These are phyloP conservation scores for Aspergillus aculeatinus DNA, from an alignment of 2,329 filamentous ascomycete species.

Conservation along the genomic window DNA sequence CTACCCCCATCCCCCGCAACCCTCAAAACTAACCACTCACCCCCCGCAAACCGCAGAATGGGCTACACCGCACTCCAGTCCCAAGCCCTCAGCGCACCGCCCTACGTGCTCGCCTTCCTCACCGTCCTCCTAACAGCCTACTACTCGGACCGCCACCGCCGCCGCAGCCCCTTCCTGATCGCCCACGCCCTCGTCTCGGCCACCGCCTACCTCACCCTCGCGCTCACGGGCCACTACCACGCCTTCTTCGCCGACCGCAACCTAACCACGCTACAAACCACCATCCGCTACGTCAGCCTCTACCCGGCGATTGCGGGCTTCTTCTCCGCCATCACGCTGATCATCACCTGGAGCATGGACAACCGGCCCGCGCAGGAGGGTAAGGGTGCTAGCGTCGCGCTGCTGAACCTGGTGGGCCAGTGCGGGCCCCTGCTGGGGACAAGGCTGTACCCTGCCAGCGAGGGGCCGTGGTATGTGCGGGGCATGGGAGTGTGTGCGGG, in stretches of 20 bases:
- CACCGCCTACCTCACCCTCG: conserved; percentile 61
- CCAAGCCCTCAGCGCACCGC: conserved; percentile 78
- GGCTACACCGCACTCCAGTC: conserved; percentile 66
- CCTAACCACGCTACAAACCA: conserved; percentile 28
- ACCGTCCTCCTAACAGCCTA: conserved; percentile 70
- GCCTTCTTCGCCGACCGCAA: conserved; percentile 27
- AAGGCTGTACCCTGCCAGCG: conserved; percentile 59
- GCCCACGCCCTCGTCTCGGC: conserved; percentile 69
- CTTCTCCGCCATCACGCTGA: conserved; percentile 78
- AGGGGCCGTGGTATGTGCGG: conserved; percentile 61
- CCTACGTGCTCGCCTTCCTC: conserved; percentile 74
- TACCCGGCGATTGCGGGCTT: conserved; percentile 79
- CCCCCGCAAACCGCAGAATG: conserved; percentile 50
- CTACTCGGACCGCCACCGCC: conserved; percentile 65
- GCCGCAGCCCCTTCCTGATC: conserved; percentile 66
- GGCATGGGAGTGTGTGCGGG: conserved; percentile 64
- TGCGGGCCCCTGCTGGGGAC: conserved; percentile 72
- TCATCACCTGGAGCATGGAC: conserved; percentile 86
- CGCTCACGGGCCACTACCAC: conserved; percentile 51
- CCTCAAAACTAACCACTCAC: background rate
- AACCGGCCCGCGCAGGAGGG: conserved; percentile 70
- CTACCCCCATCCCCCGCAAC: background rate
- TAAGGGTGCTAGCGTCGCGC: conserved; percentile 73
- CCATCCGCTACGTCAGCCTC: conserved; percentile 67
- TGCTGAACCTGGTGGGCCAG: conserved; percentile 80